Evolutionary conservation across 768 basidiomycete genomes (phyloP), one percentile per base, ranked within the genome.

Genomic region (Boletellus sp.): DNA sequence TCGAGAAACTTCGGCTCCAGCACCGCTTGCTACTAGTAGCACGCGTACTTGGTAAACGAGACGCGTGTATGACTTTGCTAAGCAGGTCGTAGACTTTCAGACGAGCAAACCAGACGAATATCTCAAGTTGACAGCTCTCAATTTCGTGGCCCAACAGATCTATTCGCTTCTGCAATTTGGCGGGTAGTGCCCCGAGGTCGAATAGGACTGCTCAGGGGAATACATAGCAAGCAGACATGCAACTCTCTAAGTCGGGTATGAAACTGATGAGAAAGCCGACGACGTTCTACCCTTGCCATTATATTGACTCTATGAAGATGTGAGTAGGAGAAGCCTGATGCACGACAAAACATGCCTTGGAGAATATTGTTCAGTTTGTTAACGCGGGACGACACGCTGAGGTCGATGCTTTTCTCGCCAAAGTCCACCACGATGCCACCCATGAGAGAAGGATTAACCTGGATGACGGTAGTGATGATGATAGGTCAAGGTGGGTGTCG

Each of bases 401-500:
- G 80, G 73, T 99, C 96, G 61, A 99, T 88, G 46, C 92, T 93
- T 78, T 95, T 95, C 77, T 97, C 96, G 55, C 94, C 95, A 65
- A 99, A 93, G 74, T 99, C 96, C 42, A 99, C 86, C 53, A 97
- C 78, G 51, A 98, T 70, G 44, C 96, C 96, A 50, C 95, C 96
- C 54, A 98, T 72, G 50, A 97, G 75, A n/a, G 82, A 74, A 38
- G 93, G 84, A 76, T 97, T 94, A 64, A 97, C 88, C 93, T 95
- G 52, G 26, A 54, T 38, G 47, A 51, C 28, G 45, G 43, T 59
- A 47, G 54, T 36, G 2, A 44, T 58, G 47, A 55, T 36, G 2
- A n/a, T 46, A 36, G 31, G 31, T 15, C 16, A 24, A 15, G 43
- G 9, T 3, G 17, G 37, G 34, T 24, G 39, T 36, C 42, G n/a